phyloP scores from a whole-genome alignment of 805 yeast species.

The Suhomyces sp. region DNA sequence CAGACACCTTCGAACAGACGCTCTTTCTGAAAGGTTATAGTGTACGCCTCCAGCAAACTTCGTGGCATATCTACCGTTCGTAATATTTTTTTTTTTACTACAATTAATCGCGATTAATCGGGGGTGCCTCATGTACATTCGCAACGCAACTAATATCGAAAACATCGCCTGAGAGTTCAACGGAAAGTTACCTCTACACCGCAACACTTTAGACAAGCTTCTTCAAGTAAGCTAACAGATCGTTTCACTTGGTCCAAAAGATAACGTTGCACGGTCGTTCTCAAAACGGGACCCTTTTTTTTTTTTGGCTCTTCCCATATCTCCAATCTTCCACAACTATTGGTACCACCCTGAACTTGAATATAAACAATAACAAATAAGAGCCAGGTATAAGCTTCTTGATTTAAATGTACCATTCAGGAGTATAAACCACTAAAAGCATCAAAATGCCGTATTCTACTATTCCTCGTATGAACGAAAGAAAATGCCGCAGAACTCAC shows the following conservation, averaged over 20 bases:
- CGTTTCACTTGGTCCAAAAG: not conserved
- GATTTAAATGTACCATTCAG: not conserved
- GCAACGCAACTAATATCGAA: not conserved
- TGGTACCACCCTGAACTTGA: not conserved
- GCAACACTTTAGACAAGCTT: not conserved
- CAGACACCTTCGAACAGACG: not conserved
- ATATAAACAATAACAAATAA: not conserved
- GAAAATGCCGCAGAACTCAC: conserved; percentile 24
- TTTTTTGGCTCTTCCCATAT: not conserved
- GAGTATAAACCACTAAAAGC: not conserved
- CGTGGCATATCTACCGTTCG: not conserved
- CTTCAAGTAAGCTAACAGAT: not conserved
- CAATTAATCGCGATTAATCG: not conserved
- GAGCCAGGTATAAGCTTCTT: not conserved
- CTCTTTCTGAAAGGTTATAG: not conserved
- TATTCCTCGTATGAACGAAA: conserved; percentile 8
- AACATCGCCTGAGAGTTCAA: not conserved
- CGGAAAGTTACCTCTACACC: not conserved
- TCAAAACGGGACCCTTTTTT: not conserved
- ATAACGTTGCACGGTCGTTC: not conserved
- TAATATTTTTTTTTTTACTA: not conserved
- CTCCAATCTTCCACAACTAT: not conserved
- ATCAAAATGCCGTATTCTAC: conserved; percentile 5
- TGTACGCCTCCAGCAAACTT: not conserved
- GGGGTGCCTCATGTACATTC: not conserved